These are phyloP conservation scores for Endotrypanum monterogeii DNA, from an alignment of 208 protist genomes.

Conservation along the genomic window DNA sequence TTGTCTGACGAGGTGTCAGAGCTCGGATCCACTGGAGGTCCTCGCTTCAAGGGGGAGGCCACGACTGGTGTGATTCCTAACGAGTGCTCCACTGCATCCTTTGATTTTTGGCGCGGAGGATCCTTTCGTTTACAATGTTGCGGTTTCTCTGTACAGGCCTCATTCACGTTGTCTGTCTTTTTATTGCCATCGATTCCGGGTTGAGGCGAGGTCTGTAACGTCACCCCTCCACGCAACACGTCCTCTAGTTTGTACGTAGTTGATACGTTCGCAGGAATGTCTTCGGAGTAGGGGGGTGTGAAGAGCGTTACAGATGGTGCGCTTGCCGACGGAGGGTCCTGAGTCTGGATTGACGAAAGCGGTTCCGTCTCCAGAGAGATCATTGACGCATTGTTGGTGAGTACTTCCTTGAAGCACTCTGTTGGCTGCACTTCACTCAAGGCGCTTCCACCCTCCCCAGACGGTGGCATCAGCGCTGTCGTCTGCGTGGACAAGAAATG, in stretches of 20 bases:
- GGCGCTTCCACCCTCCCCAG: not conserved
- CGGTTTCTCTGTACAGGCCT: not conserved
- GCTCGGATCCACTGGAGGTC: not conserved
- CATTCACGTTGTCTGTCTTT: not conserved
- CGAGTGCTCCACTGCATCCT: not conserved
- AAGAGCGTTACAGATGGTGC: not conserved
- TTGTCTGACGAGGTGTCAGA: not conserved
- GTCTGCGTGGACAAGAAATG: not conserved
- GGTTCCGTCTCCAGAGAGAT: slow-evolving; percentile 1
- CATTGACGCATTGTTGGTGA: not conserved
- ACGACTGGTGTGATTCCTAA: not conserved
- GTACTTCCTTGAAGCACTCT: not conserved
- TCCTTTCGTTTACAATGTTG: not conserved
- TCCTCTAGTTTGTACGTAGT: not conserved
- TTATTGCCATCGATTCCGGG: not conserved
- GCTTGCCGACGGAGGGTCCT: not conserved
- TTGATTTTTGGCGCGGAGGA: not conserved
- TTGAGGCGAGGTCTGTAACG: not conserved
- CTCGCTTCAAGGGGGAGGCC: not conserved
- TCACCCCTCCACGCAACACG: slow-evolving; percentile 3
- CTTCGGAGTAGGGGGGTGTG: not conserved
- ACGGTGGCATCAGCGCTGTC: not conserved
- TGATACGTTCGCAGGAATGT: not conserved
- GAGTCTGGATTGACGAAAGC: not conserved
- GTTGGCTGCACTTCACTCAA: not conserved